phyloP scores from a whole-genome alignment of 495 filamentous ascomycete genomes.

The Sordaria brevicollis region DNA sequence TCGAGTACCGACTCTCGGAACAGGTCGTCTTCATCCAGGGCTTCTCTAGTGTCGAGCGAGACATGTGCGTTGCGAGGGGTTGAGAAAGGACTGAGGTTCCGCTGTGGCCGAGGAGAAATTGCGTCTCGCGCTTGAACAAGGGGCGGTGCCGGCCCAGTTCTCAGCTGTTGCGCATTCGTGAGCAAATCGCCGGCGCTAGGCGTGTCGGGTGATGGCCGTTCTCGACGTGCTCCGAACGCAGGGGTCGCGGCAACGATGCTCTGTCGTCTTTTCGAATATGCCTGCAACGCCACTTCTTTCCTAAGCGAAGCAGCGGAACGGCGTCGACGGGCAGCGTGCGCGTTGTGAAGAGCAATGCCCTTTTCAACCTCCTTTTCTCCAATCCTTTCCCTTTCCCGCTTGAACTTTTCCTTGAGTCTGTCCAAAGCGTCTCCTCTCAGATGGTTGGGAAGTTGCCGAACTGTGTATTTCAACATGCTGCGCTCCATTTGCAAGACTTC shows the following conservation, averaged over 20 bases:
- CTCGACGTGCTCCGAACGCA: neutral
- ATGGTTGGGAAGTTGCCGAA: slow-evolving; percentile 84
- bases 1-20: slow-evolving; percentile 88
- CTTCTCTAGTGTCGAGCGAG: slow-evolving; percentile 56
- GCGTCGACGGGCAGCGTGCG: slow-evolving; percentile 49
- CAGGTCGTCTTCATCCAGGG: slow-evolving; percentile 71
- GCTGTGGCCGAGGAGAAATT: slow-evolving; percentile 49
- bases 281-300: slow-evolving; percentile 72
- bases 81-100: slow-evolving; percentile 47
- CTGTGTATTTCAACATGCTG: slow-evolving; percentile 85
- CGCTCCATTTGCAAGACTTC: slow-evolving; percentile 88
- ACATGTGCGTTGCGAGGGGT: slow-evolving; percentile 42
- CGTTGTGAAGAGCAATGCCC: slow-evolving; percentile 90
- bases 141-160: slow-evolving; percentile 1
- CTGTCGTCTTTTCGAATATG: slow-evolving; percentile 38
- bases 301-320: slow-evolving; percentile 65
- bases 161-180: slow-evolving; percentile 53
- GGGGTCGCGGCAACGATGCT: neutral
- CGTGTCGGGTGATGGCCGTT: slow-evolving; percentile 26
- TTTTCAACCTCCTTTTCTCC: slow-evolving; percentile 78
- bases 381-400: slow-evolving; percentile 71
- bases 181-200: slow-evolving; percentile 71
- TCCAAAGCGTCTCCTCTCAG: slow-evolving; percentile 76
- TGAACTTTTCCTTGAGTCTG: slow-evolving; percentile 88
- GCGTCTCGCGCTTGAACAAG: slow-evolving; percentile 12